Percentiles rank a stretch among this genome's conserved stretches.
These are phyloP conservation scores for Lachancea quebecensis DNA, from an alignment of 805 yeast species.

Conservation along the genomic window DNA sequence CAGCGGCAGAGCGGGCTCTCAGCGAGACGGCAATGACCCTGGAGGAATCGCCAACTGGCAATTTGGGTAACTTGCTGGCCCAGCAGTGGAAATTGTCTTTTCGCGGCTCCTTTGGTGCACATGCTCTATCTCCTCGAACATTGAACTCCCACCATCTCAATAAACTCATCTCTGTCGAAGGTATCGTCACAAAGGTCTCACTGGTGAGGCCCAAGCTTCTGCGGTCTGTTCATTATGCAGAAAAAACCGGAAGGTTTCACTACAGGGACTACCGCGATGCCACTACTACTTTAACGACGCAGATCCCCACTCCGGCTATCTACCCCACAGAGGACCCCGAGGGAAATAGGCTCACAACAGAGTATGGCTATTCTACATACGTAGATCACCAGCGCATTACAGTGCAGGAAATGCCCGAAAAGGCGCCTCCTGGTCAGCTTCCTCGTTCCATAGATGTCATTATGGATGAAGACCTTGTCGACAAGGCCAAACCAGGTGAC, in stretches of 20 bases:
- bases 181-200: constrained; percentile 91
- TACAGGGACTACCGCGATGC: constrained; percentile 90
- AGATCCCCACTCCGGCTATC: constrained; percentile 59
- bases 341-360: constrained; percentile 82
- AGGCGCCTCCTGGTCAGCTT: constrained; percentile 95
- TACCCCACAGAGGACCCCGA: constrained; percentile 92
- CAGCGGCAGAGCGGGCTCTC: constrained; percentile 83
- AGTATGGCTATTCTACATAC: constrained; percentile 87
- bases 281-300: constrained; percentile 63
- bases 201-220: constrained; percentile 87
- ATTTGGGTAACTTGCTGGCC: constrained; percentile 14
- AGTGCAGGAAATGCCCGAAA: constrained; percentile 95
- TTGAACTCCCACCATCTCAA: constrained; percentile 72
- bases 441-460: constrained; percentile 90
- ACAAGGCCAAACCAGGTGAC: constrained; percentile 90
- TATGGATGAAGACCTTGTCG: constrained; percentile 93
- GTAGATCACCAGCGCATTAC: constrained; percentile 91
- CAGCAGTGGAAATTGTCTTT: constrained; percentile 63
- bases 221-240: constrained; percentile 89
- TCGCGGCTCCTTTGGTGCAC: constrained; percentile 86
- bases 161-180: constrained; percentile 81
- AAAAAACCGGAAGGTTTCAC: constrained; percentile 73
- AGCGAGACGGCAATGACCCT: constrained; percentile 71
- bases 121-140: constrained; percentile 81
- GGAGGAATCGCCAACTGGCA: constrained; percentile 18